A percentile compares a stretch with the other conserved stretches of the same genome.
Conservation (phyloP, 2,329 filamentous ascomycete genomes). For the Lasiodiplodia sp. region DNA sequence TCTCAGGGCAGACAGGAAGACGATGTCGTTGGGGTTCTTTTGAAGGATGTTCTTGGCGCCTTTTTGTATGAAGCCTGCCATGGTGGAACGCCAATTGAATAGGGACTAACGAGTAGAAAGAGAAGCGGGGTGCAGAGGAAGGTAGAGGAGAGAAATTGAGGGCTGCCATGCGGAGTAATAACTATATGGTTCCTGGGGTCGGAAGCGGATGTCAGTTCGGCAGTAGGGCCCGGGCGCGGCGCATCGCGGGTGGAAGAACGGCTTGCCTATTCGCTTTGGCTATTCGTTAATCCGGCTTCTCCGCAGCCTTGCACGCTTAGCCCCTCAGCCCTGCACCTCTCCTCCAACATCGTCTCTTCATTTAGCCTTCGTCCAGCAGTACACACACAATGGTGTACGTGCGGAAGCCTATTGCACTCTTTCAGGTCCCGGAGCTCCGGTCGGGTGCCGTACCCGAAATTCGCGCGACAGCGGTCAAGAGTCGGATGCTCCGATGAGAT, state of each 20-base stretch:
- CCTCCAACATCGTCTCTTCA: constrained; percentile 1
- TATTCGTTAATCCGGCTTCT: constrained; percentile 22
- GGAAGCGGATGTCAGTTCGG: constrained; percentile 25
- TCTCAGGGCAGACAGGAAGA: constrained; percentile 88
- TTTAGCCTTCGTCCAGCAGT: background rate
- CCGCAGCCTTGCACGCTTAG: background rate
- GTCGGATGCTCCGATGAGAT: background rate
- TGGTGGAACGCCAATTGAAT: constrained; percentile 34
- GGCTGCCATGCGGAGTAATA: constrained; percentile 14
- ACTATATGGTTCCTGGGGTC: constrained; percentile 23
- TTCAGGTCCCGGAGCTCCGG: background rate
- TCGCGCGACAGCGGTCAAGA: background rate
- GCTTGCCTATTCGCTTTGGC: constrained; percentile 14
- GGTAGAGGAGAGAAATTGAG: background rate
- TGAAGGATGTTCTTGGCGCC: constrained; percentile 78
- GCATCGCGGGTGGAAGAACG: constrained; percentile 12
- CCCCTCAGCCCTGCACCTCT: constrained; percentile 2
- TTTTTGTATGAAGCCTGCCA: constrained; percentile 57
- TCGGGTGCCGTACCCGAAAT: constrained; percentile 18
- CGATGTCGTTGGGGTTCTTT: constrained; percentile 80
- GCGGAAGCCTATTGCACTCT: background rate
- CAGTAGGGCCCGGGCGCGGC: constrained; percentile 19
- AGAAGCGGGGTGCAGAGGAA: no score
- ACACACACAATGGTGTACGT: no score
- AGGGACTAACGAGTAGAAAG: background rate